Conservation (phyloP, 768 basidiomycete genomes). For the Obba rivulosa region DNA sequence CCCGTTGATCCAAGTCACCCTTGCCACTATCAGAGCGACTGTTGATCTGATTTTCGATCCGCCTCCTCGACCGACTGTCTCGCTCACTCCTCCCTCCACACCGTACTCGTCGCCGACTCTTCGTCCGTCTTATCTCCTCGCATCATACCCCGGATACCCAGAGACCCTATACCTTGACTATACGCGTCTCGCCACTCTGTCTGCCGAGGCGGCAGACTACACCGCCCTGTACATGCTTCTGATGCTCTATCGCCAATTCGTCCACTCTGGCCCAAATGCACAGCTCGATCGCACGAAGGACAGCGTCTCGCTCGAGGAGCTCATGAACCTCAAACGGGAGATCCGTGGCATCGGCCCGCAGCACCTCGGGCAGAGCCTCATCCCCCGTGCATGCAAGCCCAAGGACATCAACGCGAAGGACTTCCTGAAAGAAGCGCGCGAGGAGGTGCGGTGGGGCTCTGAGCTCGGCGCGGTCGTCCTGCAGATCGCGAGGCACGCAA, state of each 20-base stretch:
- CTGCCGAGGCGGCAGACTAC: conserved; percentile 69
- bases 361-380: conserved; percentile 58
- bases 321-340: conserved; percentile 65
- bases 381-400: conserved; percentile 14
- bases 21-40: conserved; percentile 19
- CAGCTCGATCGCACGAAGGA: conserved; percentile 17
- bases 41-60: conserved; percentile 23
- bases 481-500: conserved; percentile 70
- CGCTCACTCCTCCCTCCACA: conserved; percentile 44
- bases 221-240: conserved; percentile 76
- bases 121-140: conserved; percentile 16
- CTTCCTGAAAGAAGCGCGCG: conserved; percentile 22
- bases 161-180: conserved; percentile 83
- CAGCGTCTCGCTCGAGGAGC: conserved; percentile 40
- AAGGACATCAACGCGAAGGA: background rate
- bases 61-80: conserved; percentile 37
- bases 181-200: conserved; percentile 58
- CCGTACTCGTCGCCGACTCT: conserved; percentile 18
- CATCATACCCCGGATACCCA: conserved; percentile 45
- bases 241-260: conserved; percentile 73
- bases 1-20: conserved; percentile 29
- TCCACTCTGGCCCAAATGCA: conserved; percentile 36
- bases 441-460: conserved; percentile 46
- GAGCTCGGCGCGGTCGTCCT: conserved; percentile 64
- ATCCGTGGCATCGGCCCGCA: conserved; percentile 64